Evolutionary conservation across 495 filamentous ascomycete genomes (phyloP).

Genomic region (Hypomontagnella submonticulosa): DNA sequence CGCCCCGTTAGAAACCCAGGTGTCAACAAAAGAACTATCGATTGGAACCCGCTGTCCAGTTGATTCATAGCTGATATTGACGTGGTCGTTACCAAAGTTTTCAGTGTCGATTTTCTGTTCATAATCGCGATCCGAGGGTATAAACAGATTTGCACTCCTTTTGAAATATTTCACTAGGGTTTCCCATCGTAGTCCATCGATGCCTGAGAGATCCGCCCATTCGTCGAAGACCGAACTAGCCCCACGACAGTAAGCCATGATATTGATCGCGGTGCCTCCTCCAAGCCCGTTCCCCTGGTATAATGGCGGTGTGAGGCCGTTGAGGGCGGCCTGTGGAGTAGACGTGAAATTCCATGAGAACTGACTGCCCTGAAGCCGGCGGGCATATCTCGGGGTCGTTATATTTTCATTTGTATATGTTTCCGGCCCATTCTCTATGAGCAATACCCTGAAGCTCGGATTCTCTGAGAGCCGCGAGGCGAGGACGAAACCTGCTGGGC

Average conservation of each 20-base stretch:
- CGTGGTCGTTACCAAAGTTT: slow-evolving; percentile 17
- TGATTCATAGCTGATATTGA: slow-evolving; percentile 20
- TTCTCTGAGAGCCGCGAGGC: slow-evolving; percentile 61
- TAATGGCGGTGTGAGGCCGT: slow-evolving; percentile 56
- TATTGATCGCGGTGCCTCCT: slow-evolving; percentile 41
- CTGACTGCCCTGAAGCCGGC: slow-evolving; percentile 33
- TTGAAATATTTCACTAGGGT: slow-evolving; percentile 45
- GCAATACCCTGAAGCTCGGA: slow-evolving; percentile 51
- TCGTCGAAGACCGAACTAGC: slow-evolving; percentile 49
- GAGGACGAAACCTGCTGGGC: slow-evolving; percentile 60
- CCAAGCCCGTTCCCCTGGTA: slow-evolving; percentile 55
- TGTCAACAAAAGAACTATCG: slow-evolving; percentile 20
- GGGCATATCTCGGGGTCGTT: slow-evolving; percentile 45
- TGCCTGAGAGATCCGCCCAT: slow-evolving; percentile 56
- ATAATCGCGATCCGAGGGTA: slow-evolving; percentile 19
- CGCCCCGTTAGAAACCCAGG: slow-evolving; percentile 20
- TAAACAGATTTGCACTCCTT: slow-evolving; percentile 35
- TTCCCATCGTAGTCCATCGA: slow-evolving; percentile 50
- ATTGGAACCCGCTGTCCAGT: slow-evolving; percentile 3
- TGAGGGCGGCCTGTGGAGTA: slow-evolving; percentile 51
- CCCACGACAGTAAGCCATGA: slow-evolving; percentile 40
- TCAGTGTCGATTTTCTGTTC: slow-evolving; percentile 17
- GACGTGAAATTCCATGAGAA: slow-evolving; percentile 42
- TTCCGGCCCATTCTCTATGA: slow-evolving; percentile 59
- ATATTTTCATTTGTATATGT: slow-evolving; percentile 27